Base-by-base conservation (phyloP, 1,139 yeast genomes). In the Wickerhamomyces sp. region DNA sequence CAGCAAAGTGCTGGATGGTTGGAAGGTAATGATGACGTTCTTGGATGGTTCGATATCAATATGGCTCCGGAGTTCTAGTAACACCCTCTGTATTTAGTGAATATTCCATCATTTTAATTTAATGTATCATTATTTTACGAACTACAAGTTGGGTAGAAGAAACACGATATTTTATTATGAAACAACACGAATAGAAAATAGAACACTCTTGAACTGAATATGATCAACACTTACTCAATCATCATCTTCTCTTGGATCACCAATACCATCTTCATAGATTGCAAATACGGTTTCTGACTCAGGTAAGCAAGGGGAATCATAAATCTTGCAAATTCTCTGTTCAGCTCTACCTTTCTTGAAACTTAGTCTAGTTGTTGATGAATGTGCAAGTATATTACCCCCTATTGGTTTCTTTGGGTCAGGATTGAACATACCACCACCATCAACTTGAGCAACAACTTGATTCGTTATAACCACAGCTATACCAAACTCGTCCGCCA, bases 341-440 rank as follows among this genome's bases (percentile, higher is more conserved):
- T 89, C 95, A 17, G 83, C 97, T 51, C 85, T 77, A 34, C 96
- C 97, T 67, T 92, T 92, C 58, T 83, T 83, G 60, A 92, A 80
- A 36, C 88, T 84, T 46, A 92, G 73, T 54, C 97, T 75, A 1
- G 98, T 92, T 9, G 97, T 92, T 4, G 97, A 88, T 18, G 96
- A 82, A 61, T 94, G 99, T 2, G 98, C 98, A 63, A 94, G 83
- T 53, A 94, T 92, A 57, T 94, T 92, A 55, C 99, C 99, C 43
- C 99, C 99, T 53, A 94, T 92, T 10, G 99, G 98, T 61, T 94
- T 94, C 63, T 94, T 94, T n/a, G 98, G 97, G 60, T 92, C 98
- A 1, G 96, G 95, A 53, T 89, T 88, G 62, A 82, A 90, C 74
- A 81, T 74, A 47, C 84, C 76, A 54, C 79, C 81, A 37, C 97